Evolutionary conservation across 2,329 filamentous ascomycete genomes (phyloP), one percentile per base, ranked within the genome.

Genomic region (Exophiala viscosa): DNA sequence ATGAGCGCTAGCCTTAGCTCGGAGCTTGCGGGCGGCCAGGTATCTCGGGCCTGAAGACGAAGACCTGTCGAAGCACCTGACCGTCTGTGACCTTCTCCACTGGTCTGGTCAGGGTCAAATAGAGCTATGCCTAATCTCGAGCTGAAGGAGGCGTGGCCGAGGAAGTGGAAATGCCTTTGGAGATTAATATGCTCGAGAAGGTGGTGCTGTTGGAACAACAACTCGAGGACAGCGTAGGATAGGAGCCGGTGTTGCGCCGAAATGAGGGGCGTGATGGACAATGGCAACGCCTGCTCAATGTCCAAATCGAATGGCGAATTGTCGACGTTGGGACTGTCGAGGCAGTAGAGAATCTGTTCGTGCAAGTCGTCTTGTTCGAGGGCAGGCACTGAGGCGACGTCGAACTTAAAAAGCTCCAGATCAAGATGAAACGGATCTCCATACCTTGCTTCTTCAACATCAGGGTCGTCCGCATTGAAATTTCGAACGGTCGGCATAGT

Each of bases 11-110:
- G 77, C 8, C 90, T 83, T n/a, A 99, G 73, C 67, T 97, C 93
- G 0, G 91, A 96, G 67, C 88, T 95, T 18, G 90, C 90, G 3
- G 93, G 93, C 20, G 93, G 93, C 93, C 93, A 97, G 31, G 79
- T 88, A 50, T 88, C 84, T 62, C 90, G 82, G 2, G 82, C 83
- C n/a, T 87, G 87, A 0, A 97, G 76, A 36, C 90, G 86, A 36
- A 97, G 76, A 1, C 93, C 92, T 77, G 95, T 92, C 11, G 82
- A 74, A 52, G 84, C 81, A 44, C 88, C 85, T 41, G 81, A 81
- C 7, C 84, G 80, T 40, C 87, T 74, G 45, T 82, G 81, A 39
- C 87, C 79, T 66, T 95, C 89, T 2, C 90, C 87, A 20, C 86
- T 87, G 61, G 88, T 85, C 44, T 93, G 78, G 18, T 95, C 85